Base-by-base conservation (phyloP, 2,329 filamentous ascomycete genomes). In the Ophiostoma sp. region DNA sequence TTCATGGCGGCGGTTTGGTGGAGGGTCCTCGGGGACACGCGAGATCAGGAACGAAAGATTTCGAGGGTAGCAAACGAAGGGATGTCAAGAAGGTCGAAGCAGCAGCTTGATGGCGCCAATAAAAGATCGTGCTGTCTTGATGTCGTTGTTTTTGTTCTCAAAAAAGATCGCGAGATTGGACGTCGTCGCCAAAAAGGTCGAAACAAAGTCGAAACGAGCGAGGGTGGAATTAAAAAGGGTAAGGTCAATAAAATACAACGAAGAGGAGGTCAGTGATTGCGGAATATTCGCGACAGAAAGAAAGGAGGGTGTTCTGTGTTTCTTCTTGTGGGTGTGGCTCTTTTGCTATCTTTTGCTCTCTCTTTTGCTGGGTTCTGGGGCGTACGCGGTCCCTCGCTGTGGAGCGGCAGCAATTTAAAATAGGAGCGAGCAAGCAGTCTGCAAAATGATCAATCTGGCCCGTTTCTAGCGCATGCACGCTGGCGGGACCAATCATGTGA, bases 1-100 rank as follows among this genome's bases (percentile, higher is more conserved):
- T 98, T 94, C 95, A 97, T 97, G 59, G 75, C 76, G 75, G 59
- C 12, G 59, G 36, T 25, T 48, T 39, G 55, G 22, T 15, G 19
- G 50, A n/a, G 17, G 31, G 63, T 31, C 17, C 8, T 31, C 25
- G 15, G 36, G 28, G 17, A 25, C 22, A n/a, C 25, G 28, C 45
- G 45, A n/a, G 63, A 59, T 31, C 33, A 66, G 36, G 25, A 19
- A 6, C 57, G 11, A 19, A 11, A 36, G 15, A 19, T 33, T 3
- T 31, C 8, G 22, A 55, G 25, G 25, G 31, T 7, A 15, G 15
- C 19, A 33, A 31, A 55, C 11, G 42, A 33, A n/a, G 22, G 4
- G 22, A 36, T 36, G 19, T 33, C 22, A 31, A 48, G 19, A 31
- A 42, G 39, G 52, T 33, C 22, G 52, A 63, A 48, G 42, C 17